These are phyloP conservation scores for Solanum microdontum DNA, from an alignment of 257 asterid species.

Conservation along the genomic window DNA sequence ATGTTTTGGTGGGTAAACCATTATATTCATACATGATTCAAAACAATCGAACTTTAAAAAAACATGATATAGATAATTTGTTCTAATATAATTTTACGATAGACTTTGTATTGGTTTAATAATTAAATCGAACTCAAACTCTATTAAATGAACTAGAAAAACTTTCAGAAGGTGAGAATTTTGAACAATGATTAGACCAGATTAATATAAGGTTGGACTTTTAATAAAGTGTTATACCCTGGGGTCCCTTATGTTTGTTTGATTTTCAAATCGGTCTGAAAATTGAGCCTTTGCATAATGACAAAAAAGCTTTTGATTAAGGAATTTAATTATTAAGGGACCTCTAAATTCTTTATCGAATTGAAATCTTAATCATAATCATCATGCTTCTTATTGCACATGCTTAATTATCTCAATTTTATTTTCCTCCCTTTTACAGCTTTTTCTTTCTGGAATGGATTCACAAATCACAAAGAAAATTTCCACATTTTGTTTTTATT, in stretches of 20 bases:
- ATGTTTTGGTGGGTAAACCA: background rate
- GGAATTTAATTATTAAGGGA: background rate
- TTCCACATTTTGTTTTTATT: background rate
- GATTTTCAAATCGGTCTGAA: background rate
- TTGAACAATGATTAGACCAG: background rate
- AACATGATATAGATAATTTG: background rate
- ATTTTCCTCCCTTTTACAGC: background rate
- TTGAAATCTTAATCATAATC: background rate
- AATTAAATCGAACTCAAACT: background rate
- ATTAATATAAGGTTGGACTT: background rate
- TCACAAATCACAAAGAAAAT: background rate
- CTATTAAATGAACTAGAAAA: background rate
- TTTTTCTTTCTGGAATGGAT: background rate
- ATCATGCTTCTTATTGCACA: background rate
- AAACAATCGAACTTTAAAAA: background rate
- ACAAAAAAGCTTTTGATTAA: background rate
- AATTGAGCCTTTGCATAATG: background rate
- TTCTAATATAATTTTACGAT: background rate
- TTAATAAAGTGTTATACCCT: background rate
- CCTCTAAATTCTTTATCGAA: background rate
- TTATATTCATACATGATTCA: background rate
- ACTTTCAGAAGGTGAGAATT: background rate
- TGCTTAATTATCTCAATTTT: background rate
- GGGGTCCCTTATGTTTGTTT: background rate
- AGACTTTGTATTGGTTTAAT: background rate